A percentile compares a stretch with the other conserved stretches of the same genome.
Conservation (phyloP, 345 rosid genomes). For the Euphorbia lathyris region DNA sequence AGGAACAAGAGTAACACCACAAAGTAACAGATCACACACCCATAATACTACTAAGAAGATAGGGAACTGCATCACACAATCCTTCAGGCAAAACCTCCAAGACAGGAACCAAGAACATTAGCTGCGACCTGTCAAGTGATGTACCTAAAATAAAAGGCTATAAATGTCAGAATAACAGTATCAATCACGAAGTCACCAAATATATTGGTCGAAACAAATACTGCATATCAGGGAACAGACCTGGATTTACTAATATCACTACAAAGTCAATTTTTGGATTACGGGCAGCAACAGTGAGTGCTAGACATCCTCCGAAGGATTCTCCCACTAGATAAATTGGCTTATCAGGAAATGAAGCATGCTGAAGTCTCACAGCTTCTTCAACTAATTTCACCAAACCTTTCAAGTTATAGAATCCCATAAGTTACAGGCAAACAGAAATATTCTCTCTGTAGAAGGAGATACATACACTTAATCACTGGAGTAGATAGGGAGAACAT, state of each 20-base stretch:
- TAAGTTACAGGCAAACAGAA: not conserved
- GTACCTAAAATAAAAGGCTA: conserved; percentile 50
- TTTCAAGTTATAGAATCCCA: conserved; percentile 23
- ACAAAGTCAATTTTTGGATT: conserved; percentile 67
- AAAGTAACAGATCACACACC: conserved; percentile 39
- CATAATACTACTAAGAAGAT: conserved; percentile 62
- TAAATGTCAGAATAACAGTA: conserved; percentile 22
- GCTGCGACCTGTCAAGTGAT: conserved; percentile 71
- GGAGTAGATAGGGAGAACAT: not conserved
- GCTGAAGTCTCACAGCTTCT: conserved; percentile 53
- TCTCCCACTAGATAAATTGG: conserved; percentile 86
- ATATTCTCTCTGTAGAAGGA: not conserved
- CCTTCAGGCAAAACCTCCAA: conserved; percentile 64
- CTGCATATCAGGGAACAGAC: conserved; percentile 33
- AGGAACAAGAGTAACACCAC: not conserved
- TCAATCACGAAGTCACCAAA: conserved; percentile 9
- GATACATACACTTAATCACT: not conserved
- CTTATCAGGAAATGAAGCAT: conserved; percentile 48
- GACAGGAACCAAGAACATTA: conserved; percentile 62
- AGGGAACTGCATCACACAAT: conserved; percentile 55
- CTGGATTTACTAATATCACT: conserved; percentile 69
- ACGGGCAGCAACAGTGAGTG: conserved; percentile 78
- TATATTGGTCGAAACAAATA: conserved; percentile 12
- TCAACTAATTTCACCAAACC: conserved; percentile 62
- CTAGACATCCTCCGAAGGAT: conserved; percentile 91